Evolutionary conservation across 139 green algal species (phyloP).

Genomic region (Coccomyxa sp.): DNA sequence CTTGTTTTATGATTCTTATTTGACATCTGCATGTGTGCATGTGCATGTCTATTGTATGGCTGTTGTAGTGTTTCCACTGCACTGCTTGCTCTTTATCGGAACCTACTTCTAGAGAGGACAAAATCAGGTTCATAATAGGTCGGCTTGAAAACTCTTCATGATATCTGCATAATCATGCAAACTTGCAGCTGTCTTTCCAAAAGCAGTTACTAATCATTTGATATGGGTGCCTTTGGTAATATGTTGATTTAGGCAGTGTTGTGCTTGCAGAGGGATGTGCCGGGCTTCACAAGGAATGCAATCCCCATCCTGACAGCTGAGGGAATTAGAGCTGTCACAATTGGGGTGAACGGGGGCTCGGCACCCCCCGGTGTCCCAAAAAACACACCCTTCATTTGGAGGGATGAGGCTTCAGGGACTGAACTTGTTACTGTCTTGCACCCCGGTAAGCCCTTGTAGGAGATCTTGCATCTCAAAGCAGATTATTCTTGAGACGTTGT

Average conservation of each 20-base stretch:
- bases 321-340: constrained; percentile 20
- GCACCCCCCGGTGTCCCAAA: constrained; percentile 36
- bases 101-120: background rate
- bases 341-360: constrained; percentile 38
- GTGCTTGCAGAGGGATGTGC: constrained; percentile 53
- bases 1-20: no score
- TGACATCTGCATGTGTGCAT: background rate
- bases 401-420: constrained; percentile 23
- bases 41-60: no score
- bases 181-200: no score
- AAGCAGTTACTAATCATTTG: background rate
- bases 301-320: constrained; percentile 35
- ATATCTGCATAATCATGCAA: no score
- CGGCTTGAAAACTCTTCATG: no score
- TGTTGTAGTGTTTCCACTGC: no score
- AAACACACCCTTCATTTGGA: constrained; percentile 40
- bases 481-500: no score
- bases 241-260: background rate
- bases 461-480: no score
- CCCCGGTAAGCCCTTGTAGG: constrained; percentile 1
- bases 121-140: no score
- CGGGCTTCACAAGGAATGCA: constrained; percentile 47
- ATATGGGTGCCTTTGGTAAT: background rate
- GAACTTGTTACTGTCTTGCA: constrained; percentile 35
- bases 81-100: no score